Evolutionary conservation across 306 rosid genomes (phyloP).

Genomic region (Cicer cuneatum): DNA sequence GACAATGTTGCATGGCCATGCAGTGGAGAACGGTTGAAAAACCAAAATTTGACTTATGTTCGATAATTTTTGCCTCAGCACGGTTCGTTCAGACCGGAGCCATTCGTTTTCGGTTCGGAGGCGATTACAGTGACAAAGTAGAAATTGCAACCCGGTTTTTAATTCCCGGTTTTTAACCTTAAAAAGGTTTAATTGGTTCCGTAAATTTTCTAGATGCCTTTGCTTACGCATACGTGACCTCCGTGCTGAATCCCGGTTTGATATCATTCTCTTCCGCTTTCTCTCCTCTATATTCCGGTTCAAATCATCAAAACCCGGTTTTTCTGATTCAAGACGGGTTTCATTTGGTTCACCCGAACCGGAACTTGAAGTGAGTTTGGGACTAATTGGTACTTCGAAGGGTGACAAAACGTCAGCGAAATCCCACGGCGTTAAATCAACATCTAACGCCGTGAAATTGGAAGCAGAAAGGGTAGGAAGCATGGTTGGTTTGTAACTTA

Average conservation of each 20-base stretch:
- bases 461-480: constrained; percentile 53
- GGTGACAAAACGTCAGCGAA: constrained; percentile 43
- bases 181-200: constrained; percentile 74
- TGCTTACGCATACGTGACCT: constrained; percentile 94
- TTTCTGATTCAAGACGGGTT: constrained; percentile 34
- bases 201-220: constrained; percentile 78
- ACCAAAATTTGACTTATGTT: constrained; percentile 59
- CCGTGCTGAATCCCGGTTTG: constrained; percentile 94
- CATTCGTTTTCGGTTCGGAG: constrained; percentile 62
- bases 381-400: constrained; percentile 33
- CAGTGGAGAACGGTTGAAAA: constrained; percentile 56
- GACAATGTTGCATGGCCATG: constrained; percentile 67
- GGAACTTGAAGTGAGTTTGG: constrained; percentile 51
- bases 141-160: constrained; percentile 58
- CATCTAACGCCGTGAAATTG: constrained; percentile 57
- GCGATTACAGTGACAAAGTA: constrained; percentile 48
- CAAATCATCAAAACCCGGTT: constrained; percentile 30
- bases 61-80: constrained; percentile 61
- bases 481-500: constrained; percentile 55
- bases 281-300: constrained; percentile 60
- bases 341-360: constrained; percentile 56
- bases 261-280: constrained; percentile 78
- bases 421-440: constrained; percentile 61
- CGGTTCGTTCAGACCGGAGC: constrained; percentile 60
- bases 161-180: constrained; percentile 72